A percentile compares a stretch with the other conserved stretches of the same genome.
Conservation (phyloP, 108 stramenopile genomes). For the Nannochloropsis gaditana region DNA sequence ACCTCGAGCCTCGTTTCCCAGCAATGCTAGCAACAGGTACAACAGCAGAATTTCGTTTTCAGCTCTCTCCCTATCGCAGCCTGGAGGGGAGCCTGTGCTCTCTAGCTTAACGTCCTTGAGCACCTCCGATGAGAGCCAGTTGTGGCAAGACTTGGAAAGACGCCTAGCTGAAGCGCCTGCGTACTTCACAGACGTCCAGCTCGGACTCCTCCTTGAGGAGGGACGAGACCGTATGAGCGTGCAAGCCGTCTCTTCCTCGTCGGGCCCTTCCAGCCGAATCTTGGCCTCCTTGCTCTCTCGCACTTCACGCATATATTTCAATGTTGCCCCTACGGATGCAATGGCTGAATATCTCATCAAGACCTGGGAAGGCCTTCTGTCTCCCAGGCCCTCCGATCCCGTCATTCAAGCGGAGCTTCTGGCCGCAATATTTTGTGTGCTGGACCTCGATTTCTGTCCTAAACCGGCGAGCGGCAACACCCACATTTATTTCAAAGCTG, state of each 20-base stretch:
- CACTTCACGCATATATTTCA: not conserved
- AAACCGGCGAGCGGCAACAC: not conserved
- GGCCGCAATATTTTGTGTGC: not conserved
- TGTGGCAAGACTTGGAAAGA: not conserved
- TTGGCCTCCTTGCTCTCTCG: not conserved
- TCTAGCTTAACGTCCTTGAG: not conserved
- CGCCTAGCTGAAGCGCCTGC: not conserved
- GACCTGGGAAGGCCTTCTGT: not conserved
- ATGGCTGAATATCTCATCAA: not conserved
- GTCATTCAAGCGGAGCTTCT: not conserved
- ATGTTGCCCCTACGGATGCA: not conserved
- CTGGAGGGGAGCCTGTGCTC: not conserved
- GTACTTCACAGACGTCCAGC: constrained; percentile 7
- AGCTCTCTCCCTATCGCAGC: not conserved
- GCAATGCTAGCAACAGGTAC: not conserved
- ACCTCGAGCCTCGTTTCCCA: not conserved
- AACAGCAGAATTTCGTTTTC: not conserved
- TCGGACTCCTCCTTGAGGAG: not conserved
- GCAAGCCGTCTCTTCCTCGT: not conserved
- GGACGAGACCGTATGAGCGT: not conserved
- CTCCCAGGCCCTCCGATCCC: not conserved
- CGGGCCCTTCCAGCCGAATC: not conserved
- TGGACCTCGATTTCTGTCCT: not conserved
- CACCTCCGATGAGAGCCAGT: not conserved
- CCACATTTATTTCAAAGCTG: not conserved